Percentiles rank a stretch among this genome's conserved stretches.
These are phyloP conservation scores for Wallemia hederae DNA, from an alignment of 1,284 basidiomycete species.

Conservation along the genomic window DNA sequence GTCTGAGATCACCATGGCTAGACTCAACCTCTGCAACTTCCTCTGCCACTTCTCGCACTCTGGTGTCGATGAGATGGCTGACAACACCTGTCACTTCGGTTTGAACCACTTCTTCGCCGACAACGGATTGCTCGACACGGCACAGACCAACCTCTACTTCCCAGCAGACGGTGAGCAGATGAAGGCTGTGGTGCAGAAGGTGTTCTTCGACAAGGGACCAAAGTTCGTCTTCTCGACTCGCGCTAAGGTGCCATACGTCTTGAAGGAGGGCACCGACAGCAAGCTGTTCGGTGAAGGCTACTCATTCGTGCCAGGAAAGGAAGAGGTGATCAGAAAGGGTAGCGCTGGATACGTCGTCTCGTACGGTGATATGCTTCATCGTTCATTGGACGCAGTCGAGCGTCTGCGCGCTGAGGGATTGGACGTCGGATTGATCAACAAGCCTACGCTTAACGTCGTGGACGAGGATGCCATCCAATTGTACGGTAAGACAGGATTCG, in stretches of 20 bases:
- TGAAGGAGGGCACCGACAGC: slow-evolving; percentile 34
- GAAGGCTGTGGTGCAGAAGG: slow-evolving; percentile 37
- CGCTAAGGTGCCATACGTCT: slow-evolving; percentile 53
- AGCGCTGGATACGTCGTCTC: slow-evolving; percentile 43
- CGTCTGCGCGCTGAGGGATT: slow-evolving; percentile 35
- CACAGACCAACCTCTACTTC: slow-evolving; percentile 45
- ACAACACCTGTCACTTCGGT: slow-evolving; percentile 45
- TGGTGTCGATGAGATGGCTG: slow-evolving; percentile 40
- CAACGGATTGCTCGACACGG: slow-evolving; percentile 48
- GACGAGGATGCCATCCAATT: slow-evolving; percentile 45
- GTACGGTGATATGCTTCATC: slow-evolving; percentile 52
- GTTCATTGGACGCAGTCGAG: slow-evolving; percentile 47
- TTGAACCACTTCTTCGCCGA: slow-evolving; percentile 57
- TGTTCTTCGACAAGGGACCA: slow-evolving; percentile 52
- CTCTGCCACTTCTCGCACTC: slow-evolving; percentile 63
- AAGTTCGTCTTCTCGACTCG: slow-evolving; percentile 63
- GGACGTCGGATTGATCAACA: slow-evolving; percentile 54
- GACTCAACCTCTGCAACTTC: slow-evolving; percentile 54
- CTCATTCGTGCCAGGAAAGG: slow-evolving; percentile 47
- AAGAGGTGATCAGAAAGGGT: slow-evolving; percentile 40
- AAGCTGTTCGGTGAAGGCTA: slow-evolving; percentile 39
- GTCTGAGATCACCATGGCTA: slow-evolving; percentile 62
- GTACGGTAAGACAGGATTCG: slow-evolving; percentile 38
- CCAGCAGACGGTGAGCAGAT: slow-evolving; percentile 52
- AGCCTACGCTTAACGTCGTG: slow-evolving; percentile 46